Conservation (phyloP, 176 grass and related monocot genomes). For the Bonia amplexicaulis region DNA sequence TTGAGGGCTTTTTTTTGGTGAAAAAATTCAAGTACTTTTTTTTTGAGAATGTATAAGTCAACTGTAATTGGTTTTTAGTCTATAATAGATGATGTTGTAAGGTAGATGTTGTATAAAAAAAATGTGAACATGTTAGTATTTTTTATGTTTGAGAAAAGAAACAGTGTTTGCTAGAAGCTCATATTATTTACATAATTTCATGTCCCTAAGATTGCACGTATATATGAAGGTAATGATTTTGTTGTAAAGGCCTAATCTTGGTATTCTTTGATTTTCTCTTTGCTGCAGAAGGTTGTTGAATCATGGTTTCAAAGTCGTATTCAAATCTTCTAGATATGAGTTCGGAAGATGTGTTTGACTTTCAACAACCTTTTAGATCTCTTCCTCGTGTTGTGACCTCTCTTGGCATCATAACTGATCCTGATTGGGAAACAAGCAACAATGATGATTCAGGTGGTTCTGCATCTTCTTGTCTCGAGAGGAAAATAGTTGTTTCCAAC, state of each 20-base stretch:
- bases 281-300: conserved; percentile 4
- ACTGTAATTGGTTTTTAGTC: neutral
- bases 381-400: conserved; percentile 48
- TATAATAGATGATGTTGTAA: neutral
- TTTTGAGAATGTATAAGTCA: neutral
- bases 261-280: neutral
- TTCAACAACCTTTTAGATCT: conserved; percentile 41
- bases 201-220: neutral
- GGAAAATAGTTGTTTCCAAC: conserved; percentile 79
- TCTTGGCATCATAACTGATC: conserved; percentile 38
- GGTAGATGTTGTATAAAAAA: neutral
- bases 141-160: conserved; percentile 9
- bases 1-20: neutral
- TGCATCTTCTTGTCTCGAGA: conserved; percentile 2
- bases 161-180: neutral
- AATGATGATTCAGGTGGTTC: conserved; percentile 34
- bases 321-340: conserved; percentile 56
- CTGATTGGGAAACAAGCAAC: conserved; percentile 37
- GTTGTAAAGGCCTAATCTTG: conserved; percentile 7
- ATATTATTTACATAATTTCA: neutral
- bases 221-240: neutral
- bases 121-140: neutral
- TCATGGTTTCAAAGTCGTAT: conserved; percentile 66
- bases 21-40: neutral
- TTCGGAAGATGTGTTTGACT: conserved; percentile 40